Percentiles rank a stretch among this genome's conserved stretches.
These are phyloP conservation scores for Capsella bursapastoris DNA, from an alignment of 345 rosid genomes.

Conservation along the genomic window DNA sequence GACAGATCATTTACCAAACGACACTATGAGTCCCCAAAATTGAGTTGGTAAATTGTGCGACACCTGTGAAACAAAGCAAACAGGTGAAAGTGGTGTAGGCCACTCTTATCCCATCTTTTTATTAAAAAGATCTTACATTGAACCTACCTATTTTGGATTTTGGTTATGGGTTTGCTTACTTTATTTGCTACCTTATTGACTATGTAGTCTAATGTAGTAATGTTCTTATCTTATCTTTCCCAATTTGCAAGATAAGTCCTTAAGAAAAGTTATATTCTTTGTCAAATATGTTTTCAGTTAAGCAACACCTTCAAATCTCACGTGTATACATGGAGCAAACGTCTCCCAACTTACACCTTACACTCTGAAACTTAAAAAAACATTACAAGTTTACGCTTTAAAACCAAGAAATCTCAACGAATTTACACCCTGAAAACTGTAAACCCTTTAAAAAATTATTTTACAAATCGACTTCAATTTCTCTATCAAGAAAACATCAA, in stretches of 20 bases:
- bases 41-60: not conserved
- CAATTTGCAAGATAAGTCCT: not conserved
- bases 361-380: not conserved
- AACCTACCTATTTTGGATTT: slow-evolving; percentile 17
- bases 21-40: not conserved
- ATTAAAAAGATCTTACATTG: not conserved
- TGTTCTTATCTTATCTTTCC: slow-evolving; percentile 15
- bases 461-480: too few relatives aligned
- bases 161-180: slow-evolving; percentile 18
- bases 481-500: too few relatives aligned
- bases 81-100: slow-evolving; percentile 21
- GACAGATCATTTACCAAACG: not conserved
- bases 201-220: not conserved
- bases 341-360: not conserved
- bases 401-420: not conserved
- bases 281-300: slow-evolving; percentile 13
- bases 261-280: not conserved
- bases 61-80: not conserved
- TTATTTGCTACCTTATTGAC: slow-evolving; percentile 8
- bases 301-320: not conserved
- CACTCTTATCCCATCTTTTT: slow-evolving; percentile 19
- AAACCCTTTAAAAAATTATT: not conserved
- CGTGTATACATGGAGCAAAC: not conserved
- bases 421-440: not conserved
- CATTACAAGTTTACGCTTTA: not conserved